Evolutionary conservation across 2,329 filamentous ascomycete genomes (phyloP), one percentile per base, ranked within the genome.

Genomic region (Cercospora zeina): DNA sequence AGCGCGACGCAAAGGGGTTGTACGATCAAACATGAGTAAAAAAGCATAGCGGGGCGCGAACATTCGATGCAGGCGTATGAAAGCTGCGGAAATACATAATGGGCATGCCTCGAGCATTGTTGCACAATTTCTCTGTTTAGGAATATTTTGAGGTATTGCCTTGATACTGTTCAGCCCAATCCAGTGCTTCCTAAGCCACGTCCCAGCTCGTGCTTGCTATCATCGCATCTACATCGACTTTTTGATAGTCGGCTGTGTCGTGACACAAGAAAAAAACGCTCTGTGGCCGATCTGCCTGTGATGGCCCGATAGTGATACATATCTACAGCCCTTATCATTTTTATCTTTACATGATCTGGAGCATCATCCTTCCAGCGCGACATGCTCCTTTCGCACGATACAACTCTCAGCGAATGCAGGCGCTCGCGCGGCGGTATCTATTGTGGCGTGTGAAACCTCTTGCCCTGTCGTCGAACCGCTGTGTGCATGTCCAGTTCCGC

Each of bases 21-120:
- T 61, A 31, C 8, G n/a, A 47, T 5, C 47, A 57, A 10, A 27
- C 19, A 19, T 16, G 47, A 31, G n/a, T n/a, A 59, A 21, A 51
- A 33, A 59, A 62, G 61, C 61, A 62, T 58, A 63, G 61, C 61
- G 61, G 50, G 61, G 57, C 57, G 57, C 59, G 30, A 16, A 51
- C n/a, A 19, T 16, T 31, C 47, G 47, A 33, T 14, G 2, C 1
- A 0, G 24, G 47, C 10, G 5, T 27, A 31, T 31, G n/a, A 30
- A 31, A 51, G 39, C 39, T 14, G 1, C 10, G 39, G 39, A 16
- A 45, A 45, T 45, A 45, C 19, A 45, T 21, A 21, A 45, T 13
- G 11, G 39, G 39, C 14, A 5, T 36, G 10, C 14, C 10, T 36
- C 10, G 34, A 36, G 34, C 34, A 14, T 36, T 10, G 11, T 34